Evolutionary conservation across 257 asterid species (phyloP).

Genomic region (Eustoma russellianum): DNA sequence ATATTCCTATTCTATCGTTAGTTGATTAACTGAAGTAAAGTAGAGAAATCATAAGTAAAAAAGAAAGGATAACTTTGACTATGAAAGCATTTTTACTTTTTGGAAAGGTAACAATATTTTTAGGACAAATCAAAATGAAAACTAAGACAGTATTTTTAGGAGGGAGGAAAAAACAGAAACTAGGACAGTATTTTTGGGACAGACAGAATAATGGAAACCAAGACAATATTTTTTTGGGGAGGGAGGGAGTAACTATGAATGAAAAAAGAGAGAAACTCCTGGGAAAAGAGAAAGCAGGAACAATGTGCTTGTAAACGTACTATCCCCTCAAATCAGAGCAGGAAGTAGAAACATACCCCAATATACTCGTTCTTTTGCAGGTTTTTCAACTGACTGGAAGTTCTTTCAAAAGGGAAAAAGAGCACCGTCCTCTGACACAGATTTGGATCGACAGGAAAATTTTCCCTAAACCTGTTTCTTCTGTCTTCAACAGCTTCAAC

Average conservation of each 20-base stretch:
- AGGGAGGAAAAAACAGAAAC: conserved; percentile 2
- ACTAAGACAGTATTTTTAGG: background rate
- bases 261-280: conserved; percentile 1
- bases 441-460: conserved; percentile 74
- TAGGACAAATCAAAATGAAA: no score
- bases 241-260: background rate
- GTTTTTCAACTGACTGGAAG: conserved; percentile 21
- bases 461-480: conserved; percentile 61
- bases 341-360: conserved; percentile 15
- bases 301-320: no score
- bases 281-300: conserved; percentile 6
- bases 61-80: no score
- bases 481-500: conserved; percentile 45
- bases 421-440: conserved; percentile 71
- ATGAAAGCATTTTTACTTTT: no score
- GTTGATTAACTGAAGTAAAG: no score
- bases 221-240: background rate
- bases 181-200: background rate
- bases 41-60: no score
- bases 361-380: conserved; percentile 29
- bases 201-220: background rate
- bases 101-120: no score
- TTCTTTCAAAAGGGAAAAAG: conserved; percentile 57
- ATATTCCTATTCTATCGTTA: no score
- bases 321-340: conserved; percentile 1